Percentiles rank a stretch among this genome's conserved stretches.
phyloP scores from a whole-genome alignment of 2,329 filamentous ascomycete species.

The Phialophora macrospora region DNA sequence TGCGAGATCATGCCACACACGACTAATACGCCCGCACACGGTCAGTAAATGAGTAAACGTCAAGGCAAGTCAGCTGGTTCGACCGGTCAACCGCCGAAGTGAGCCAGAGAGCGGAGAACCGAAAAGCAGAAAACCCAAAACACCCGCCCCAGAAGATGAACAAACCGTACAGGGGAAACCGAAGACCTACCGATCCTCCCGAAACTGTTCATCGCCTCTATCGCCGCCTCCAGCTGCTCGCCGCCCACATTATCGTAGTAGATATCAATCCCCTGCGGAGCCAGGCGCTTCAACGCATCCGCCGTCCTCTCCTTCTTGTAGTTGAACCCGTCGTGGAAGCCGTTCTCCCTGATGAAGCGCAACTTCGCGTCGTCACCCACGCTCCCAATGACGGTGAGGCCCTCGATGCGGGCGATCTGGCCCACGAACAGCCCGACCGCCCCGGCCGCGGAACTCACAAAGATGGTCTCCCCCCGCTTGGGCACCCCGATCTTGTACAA shows the following conservation, averaged over 20 bases:
- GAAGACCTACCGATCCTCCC: slow-evolving; percentile 66
- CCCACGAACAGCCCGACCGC: slow-evolving; percentile 77
- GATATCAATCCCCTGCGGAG: slow-evolving; percentile 78
- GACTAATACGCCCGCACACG: background rate
- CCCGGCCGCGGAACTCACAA: slow-evolving; percentile 72
- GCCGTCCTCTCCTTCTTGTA: slow-evolving; percentile 79
- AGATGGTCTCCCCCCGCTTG: slow-evolving; percentile 72
- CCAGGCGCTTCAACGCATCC: slow-evolving; percentile 71
- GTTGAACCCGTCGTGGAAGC: slow-evolving; percentile 78
- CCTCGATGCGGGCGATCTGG: slow-evolving; percentile 74
- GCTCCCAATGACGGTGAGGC: slow-evolving; percentile 76
- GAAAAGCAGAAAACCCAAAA: too few species aligned
- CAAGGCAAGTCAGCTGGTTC: background rate
- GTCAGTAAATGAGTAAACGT: background rate
- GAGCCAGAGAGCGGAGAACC: background rate
- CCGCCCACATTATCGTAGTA: slow-evolving; percentile 83
- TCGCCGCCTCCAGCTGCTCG: slow-evolving; percentile 60
- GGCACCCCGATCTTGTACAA: slow-evolving; percentile 71
- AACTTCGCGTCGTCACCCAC: slow-evolving; percentile 83
- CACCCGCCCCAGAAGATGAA: background rate
- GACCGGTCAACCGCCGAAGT: too few species aligned
- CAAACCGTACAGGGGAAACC: background rate
- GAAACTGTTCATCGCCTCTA: slow-evolving; percentile 65
- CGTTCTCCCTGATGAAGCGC: slow-evolving; percentile 70
- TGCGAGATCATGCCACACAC: slow-evolving; percentile 62